These are phyloP conservation scores for Colletotrichum scovillei DNA, from an alignment of 2,329 filamentous ascomycete species.

Conservation along the genomic window DNA sequence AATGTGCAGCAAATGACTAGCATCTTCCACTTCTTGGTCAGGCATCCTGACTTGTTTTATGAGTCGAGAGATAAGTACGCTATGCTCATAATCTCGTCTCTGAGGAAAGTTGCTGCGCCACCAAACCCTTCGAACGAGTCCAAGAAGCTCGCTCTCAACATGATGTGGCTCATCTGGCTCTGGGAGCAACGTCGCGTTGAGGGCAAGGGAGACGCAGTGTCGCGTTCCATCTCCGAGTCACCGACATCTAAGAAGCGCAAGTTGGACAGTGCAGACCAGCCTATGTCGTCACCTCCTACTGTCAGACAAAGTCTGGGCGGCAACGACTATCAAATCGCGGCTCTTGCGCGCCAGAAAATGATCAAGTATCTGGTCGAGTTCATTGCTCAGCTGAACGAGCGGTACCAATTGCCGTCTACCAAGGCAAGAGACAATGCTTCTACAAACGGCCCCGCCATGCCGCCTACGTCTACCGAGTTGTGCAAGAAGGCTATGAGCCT, in stretches of 20 bases:
- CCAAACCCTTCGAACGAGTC: conserved; percentile 90
- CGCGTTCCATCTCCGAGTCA: conserved; percentile 69
- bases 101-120: conserved; percentile 87
- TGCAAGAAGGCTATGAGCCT: conserved; percentile 87
- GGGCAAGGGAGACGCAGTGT: conserved; percentile 58
- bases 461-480: conserved; percentile 76
- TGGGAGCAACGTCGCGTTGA: conserved; percentile 91
- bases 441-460: conserved; percentile 57
- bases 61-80: conserved; percentile 94
- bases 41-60: conserved; percentile 93
- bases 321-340: conserved; percentile 75
- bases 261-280: conserved; percentile 69
- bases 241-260: conserved; percentile 81
- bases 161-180: conserved; percentile 90
- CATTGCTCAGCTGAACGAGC: conserved; percentile 88
- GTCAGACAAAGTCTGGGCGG: conserved; percentile 62
- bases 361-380: conserved; percentile 97
- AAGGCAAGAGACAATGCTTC: conserved; percentile 68
- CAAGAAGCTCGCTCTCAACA: conserved; percentile 88
- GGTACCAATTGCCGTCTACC: conserved; percentile 80
- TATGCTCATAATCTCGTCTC: conserved; percentile 85
- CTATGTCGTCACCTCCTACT: conserved; percentile 65
- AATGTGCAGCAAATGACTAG: conserved; percentile 96
- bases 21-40: conserved; percentile 96
- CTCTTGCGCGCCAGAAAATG: conserved; percentile 78